Evolutionary conservation across 495 filamentous ascomycete species (phyloP).

Genomic region (Hypoxylon subgilvum): DNA sequence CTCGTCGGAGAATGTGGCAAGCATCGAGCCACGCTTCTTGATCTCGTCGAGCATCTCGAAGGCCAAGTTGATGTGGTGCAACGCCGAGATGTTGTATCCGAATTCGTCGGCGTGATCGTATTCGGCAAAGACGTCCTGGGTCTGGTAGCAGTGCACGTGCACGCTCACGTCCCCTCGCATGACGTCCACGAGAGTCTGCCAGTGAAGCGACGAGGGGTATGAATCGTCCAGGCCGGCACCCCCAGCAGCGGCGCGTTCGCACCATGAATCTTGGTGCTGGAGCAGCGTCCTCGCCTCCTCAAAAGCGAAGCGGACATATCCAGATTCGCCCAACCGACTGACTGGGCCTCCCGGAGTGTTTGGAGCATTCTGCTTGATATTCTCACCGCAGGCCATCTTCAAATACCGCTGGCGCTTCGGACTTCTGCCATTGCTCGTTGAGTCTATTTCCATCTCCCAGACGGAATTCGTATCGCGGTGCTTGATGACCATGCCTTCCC

Average conservation of each 20-base stretch:
- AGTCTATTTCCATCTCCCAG: slow-evolving; percentile 56
- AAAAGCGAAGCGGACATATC: slow-evolving; percentile 51
- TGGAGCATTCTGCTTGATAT: slow-evolving; percentile 49
- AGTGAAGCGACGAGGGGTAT: neutral
- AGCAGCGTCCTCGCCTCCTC: slow-evolving; percentile 48
- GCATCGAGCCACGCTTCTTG: slow-evolving; percentile 42
- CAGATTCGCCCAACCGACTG: slow-evolving; percentile 12
- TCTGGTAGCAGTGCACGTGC: slow-evolving; percentile 60
- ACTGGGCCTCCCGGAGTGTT: slow-evolving; percentile 30
- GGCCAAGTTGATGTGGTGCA: slow-evolving; percentile 58
- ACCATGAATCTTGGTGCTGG: slow-evolving; percentile 54
- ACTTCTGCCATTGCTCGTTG: slow-evolving; percentile 19
- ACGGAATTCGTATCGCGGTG: slow-evolving; percentile 34
- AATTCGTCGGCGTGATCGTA: slow-evolving; percentile 56
- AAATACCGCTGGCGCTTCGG: slow-evolving; percentile 50
- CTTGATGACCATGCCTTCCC: slow-evolving; percentile 59
- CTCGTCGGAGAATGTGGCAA: neutral
- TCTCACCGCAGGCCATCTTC: slow-evolving; percentile 65
- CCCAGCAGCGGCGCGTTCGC: slow-evolving; percentile 47
- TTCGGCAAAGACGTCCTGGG: slow-evolving; percentile 57
- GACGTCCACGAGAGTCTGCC: slow-evolving; percentile 45
- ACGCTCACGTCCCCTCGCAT: slow-evolving; percentile 54
- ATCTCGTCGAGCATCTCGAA: slow-evolving; percentile 57
- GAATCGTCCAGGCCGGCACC: slow-evolving; percentile 42
- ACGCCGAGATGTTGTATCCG: slow-evolving; percentile 53